Base-by-base conservation (phyloP, 371 early-diverging fungal species). In the Mortierella sp. region DNA sequence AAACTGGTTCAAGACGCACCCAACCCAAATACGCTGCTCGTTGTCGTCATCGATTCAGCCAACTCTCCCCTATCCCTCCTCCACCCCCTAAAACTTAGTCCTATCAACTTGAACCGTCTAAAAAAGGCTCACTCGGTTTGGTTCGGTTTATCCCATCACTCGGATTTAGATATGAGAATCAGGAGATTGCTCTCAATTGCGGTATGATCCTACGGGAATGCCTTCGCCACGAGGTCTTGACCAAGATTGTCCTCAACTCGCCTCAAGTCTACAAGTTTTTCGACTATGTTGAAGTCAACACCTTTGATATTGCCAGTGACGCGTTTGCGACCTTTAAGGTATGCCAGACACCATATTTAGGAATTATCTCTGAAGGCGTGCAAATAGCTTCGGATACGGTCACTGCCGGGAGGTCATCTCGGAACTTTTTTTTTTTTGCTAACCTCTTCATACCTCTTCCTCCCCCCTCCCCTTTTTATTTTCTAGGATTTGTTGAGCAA, bases 131-230 rank as follows among this genome's bases (percentile, higher is more conserved):
- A 37, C 37, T 37, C 37, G 9, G 37, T 37, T 37, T 37, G 37
- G 37, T 37, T 37, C 43, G 12, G 9, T 47, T 79, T 30, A n/a
- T n/a, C n/a, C n/a, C n/a, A n/a, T 52, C 46, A 55, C 7, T 60
- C 53, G 19, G 28, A 18, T n/a, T n/a, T 72, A 93, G 94, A 46
- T 97, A 99, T 82, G 95, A 96, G 68, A 95, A 93, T 66, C 97
- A 93, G 44, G 98, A 98, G 58, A 94, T 97, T 57, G 97, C 99
- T 23, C 86, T 98, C 45, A 96, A 96, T 75, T 98, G 98, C 71
- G 99, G 99, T 61, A 93, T 97, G 88, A 96, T 98, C 69, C 85
- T 99, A 56, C 89, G 98, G 59, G 99, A 99, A 83, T 96, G 98
- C 80, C 84, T 96, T 53, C 93, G 98, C 57, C 96, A 98, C 72